Conservation (phyloP, 202 grass and related monocot species). For the Digitaria exilis region DNA sequence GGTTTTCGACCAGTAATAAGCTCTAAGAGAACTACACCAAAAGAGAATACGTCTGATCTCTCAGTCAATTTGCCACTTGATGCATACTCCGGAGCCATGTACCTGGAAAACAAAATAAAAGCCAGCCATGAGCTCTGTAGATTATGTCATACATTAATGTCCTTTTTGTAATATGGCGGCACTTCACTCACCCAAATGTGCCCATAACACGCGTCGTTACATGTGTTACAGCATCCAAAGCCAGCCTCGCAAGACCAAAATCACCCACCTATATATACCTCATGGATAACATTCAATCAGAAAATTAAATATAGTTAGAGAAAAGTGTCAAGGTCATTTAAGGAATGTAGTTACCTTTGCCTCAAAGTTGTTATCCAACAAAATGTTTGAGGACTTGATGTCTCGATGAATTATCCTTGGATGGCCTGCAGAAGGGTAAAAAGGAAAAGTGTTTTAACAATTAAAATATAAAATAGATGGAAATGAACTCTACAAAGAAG, state of each 20-base stretch:
- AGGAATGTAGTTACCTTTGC: conserved; percentile 61
- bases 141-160: background rate
- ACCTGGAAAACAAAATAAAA: conserved; percentile 42
- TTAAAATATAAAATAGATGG: background rate
- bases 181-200: conserved; percentile 83
- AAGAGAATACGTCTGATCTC: conserved; percentile 88
- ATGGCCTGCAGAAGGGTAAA: conserved; percentile 60
- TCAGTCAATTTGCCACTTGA: conserved; percentile 91
- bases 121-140: background rate
- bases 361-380: conserved; percentile 87
- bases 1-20: conserved; percentile 86
- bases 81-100: conserved; percentile 95
- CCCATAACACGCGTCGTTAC: conserved; percentile 95
- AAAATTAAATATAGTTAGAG: background rate
- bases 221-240: conserved; percentile 80
- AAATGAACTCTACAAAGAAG: background rate
- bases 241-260: conserved; percentile 92
- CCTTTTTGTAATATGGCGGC: background rate
- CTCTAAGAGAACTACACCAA: conserved; percentile 91
- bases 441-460: background rate
- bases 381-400: conserved; percentile 98
- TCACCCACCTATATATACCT: conserved; percentile 78
- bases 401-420: conserved; percentile 95
- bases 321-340: background rate
- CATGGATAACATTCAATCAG: conserved; percentile 11